Conservation (phyloP, 2,329 filamentous ascomycete species). For the Ceratocystis lukuohia region DNA sequence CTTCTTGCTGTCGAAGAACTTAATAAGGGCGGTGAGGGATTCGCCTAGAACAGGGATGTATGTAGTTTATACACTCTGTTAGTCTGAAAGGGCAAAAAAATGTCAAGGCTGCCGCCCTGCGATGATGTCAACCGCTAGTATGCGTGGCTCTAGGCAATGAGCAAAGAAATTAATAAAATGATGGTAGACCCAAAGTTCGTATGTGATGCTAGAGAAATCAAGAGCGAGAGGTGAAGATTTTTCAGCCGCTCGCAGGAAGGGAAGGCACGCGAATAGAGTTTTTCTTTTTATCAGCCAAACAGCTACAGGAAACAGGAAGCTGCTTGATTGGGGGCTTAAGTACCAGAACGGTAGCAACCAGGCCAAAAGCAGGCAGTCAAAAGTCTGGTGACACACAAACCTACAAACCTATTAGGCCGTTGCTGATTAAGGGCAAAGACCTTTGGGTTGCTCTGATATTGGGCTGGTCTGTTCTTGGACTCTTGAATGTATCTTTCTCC, state of each 20-base stretch:
- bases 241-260: background rate
- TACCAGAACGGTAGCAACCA: background rate
- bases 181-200: background rate
- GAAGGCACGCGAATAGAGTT: background rate
- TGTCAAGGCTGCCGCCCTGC: background rate
- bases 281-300: background rate
- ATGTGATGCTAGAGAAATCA: background rate
- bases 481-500: no score
- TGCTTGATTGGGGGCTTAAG: background rate
- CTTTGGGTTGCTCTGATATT: no score
- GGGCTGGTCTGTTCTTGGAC: no score
- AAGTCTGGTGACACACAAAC: background rate
- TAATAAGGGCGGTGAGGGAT: background rate
- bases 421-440: no score
- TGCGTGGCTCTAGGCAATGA: background rate
- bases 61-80: background rate
- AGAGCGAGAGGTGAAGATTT: background rate
- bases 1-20: background rate
- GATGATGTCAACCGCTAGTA: background rate
- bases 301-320: background rate
- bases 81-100: no score
- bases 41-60: background rate
- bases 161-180: background rate
- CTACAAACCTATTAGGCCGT: no score
- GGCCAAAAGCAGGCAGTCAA: background rate